Base-by-base conservation (phyloP, 2,329 filamentous ascomycete species). In the Aspergillaceae sp. region DNA sequence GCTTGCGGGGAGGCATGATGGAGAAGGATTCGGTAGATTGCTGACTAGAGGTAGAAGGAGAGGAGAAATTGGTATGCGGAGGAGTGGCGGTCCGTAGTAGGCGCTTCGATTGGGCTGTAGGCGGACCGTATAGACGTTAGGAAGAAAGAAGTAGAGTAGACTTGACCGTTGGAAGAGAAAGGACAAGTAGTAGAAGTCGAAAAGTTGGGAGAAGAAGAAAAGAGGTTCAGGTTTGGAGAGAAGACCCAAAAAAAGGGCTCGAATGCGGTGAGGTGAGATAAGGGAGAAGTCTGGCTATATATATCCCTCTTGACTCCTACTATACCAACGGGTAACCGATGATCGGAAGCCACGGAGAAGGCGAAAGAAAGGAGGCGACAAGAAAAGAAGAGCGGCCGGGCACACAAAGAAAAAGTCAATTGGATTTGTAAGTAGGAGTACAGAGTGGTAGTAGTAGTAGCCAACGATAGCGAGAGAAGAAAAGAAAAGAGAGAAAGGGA, bases 1-100 rank as follows among this genome's bases (percentile, higher is more conserved):
- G 79, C 56, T 83, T 69, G 40, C 80, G 78, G 26, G 79, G 66
- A 62, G 66, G 59, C 61, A 66, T 67, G 52, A 45, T 63, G 19
- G 19, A 19, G 65, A 46, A 45, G 44, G 45, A 44, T 42, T 47
- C 40, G 27, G 50, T 46, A 42, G n/a, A 1, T 19, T 19, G 19
- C 19, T 19, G 19, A 19, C 19, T 19, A 19, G 29, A 37, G 11
- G 19, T 37, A 29, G n/a, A 45, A 36, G 37, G 30, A 40, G 41
- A 11, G n/a, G 19, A 27, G 43, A 45, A n/a, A 19, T 19, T 48
- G 42, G 42, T 41, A 29, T 26, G 43, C 46, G 47, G 42, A 40
- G 37, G 38, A 42, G 34, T 19, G 34, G n/a, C n/a, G 26, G 34
- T 19, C 26, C 6, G 34, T 36, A 19, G 19, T 19, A 19, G 19